phyloP scores from a whole-genome alignment of 2,329 filamentous ascomycete species.

The Cercospora berteroae region DNA sequence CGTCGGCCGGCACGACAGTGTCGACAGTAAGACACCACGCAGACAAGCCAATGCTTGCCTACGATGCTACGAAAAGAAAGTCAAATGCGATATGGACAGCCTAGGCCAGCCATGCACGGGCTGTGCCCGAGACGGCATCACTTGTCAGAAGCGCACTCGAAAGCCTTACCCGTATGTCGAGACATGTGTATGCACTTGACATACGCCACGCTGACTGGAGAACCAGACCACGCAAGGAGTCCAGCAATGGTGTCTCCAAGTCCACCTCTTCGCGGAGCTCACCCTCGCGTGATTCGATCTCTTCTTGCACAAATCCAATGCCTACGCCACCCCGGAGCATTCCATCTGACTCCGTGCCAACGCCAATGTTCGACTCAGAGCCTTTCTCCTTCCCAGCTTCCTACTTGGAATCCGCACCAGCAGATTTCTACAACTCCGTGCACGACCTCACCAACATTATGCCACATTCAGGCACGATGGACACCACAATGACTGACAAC shows the following conservation, averaged over 20 bases:
- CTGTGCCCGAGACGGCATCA: slow-evolving; percentile 10
- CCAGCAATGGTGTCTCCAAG: slow-evolving; percentile 6
- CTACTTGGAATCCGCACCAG: slow-evolving; percentile 1
- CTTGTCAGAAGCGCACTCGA: slow-evolving; percentile 14
- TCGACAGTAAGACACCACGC: slow-evolving; percentile 9
- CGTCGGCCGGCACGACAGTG: slow-evolving; percentile 1
- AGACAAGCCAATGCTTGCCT: slow-evolving; percentile 15
- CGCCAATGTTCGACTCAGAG: slow-evolving; percentile 12
- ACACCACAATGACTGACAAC: slow-evolving; percentile 6
- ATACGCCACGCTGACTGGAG: slow-evolving; percentile 2
- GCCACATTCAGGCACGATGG: neutral
- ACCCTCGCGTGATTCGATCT: slow-evolving; percentile 1
- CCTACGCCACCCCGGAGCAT: slow-evolving; percentile 11
- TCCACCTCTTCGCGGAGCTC: slow-evolving; percentile 2
- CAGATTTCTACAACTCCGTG: slow-evolving; percentile 1
- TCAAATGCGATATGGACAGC: slow-evolving; percentile 16
- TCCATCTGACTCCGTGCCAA: slow-evolving; percentile 3
- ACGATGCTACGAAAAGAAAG: slow-evolving; percentile 17
- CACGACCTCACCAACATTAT: slow-evolving; percentile 4
- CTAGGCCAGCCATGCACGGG: slow-evolving; percentile 15
- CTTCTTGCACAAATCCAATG: slow-evolving; percentile 3
- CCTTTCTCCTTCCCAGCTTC: slow-evolving; percentile 7
- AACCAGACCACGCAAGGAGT: slow-evolving; percentile 12
- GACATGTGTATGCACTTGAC: neutral
- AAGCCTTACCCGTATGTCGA: slow-evolving; percentile 14